Evolutionary conservation across 139 green algal genomes (phyloP).

Genomic region (Chlamydomonas applanata): DNA sequence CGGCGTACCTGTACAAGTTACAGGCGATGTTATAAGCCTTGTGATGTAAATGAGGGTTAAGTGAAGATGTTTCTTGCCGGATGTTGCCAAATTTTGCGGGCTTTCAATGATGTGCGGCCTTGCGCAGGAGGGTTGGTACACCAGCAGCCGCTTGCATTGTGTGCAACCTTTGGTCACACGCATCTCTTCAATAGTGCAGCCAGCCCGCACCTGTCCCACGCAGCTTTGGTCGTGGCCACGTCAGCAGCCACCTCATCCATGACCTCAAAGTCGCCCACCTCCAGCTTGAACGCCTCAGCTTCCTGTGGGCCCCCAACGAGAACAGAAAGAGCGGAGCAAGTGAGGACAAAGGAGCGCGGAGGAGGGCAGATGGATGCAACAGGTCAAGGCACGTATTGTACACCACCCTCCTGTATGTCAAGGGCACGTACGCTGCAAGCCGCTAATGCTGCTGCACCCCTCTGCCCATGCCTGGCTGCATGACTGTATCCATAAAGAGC

Average conservation of each 20-base stretch:
- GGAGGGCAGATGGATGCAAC: neutral
- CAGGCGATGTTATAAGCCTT: too few relatives aligned
- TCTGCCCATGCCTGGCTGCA: too few relatives aligned
- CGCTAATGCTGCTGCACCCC: too few relatives aligned
- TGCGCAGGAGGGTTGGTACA: neutral
- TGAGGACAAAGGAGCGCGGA: neutral
- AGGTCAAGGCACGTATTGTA: neutral
- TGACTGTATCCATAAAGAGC: too few relatives aligned
- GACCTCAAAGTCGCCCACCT: conserved; percentile 47
- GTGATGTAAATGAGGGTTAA: too few relatives aligned
- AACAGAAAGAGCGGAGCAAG: neutral
- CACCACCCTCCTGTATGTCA: too few relatives aligned
- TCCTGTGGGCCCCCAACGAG: conserved; percentile 33
- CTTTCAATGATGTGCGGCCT: too few relatives aligned
- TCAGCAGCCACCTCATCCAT: conserved; percentile 61
- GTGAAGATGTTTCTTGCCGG: too few relatives aligned
- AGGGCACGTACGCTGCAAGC: too few relatives aligned
- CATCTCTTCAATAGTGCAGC: conserved; percentile 3
- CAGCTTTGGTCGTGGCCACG: conserved; percentile 48
- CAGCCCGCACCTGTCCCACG: conserved; percentile 38
- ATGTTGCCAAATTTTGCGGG: too few relatives aligned
- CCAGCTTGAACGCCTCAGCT: conserved; percentile 65
- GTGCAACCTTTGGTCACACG: neutral
- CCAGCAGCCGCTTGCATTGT: neutral
- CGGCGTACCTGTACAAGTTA: conserved; percentile 31